phyloP scores from a whole-genome alignment of 2,329 filamentous ascomycete species.

The Rutstroemia sydowiana region DNA sequence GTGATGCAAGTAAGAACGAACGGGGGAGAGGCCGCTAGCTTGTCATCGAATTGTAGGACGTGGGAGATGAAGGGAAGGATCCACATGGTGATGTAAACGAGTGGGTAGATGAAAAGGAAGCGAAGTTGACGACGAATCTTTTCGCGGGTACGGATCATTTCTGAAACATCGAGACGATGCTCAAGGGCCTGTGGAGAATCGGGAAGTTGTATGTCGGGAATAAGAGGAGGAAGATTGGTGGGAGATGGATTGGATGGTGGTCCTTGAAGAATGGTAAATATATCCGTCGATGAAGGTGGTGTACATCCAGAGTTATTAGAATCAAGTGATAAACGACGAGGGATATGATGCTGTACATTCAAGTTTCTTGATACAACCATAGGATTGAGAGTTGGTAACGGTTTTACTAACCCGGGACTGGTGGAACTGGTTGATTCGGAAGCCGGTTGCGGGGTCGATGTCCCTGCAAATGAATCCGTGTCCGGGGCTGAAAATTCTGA shows the following conservation, averaged over 20 bases:
- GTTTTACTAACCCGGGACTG: not conserved
- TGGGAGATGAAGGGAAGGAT: constrained; percentile 62
- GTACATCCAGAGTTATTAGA: constrained; percentile 10
- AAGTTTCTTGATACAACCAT: constrained; percentile 6
- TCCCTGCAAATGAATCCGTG: constrained; percentile 18
- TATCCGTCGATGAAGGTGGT: constrained; percentile 17
- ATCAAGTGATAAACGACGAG: constrained; percentile 16
- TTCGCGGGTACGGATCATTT: constrained; percentile 37
- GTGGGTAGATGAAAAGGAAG: constrained; percentile 68
- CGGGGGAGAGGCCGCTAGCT: constrained; percentile 43
- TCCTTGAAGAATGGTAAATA: constrained; percentile 17
- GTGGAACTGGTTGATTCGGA: constrained; percentile 7
- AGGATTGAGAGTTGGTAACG: not conserved
- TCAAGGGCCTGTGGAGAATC: constrained; percentile 18
- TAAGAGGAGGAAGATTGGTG: no score
- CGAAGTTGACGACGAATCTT: constrained; percentile 61
- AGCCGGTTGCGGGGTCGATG: constrained; percentile 16
- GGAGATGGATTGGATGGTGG: no score
- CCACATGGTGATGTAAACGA: constrained; percentile 68
- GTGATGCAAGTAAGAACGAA: constrained; percentile 48
- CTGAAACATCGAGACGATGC: constrained; percentile 27
- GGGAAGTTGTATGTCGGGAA: constrained; percentile 21
- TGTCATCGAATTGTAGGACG: constrained; percentile 49
- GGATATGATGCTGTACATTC: constrained; percentile 19
- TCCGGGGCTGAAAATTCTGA: constrained; percentile 17